Evolutionary conservation across 495 filamentous ascomycete species (phyloP).

Genomic region (Hypoxylon perforatum): DNA sequence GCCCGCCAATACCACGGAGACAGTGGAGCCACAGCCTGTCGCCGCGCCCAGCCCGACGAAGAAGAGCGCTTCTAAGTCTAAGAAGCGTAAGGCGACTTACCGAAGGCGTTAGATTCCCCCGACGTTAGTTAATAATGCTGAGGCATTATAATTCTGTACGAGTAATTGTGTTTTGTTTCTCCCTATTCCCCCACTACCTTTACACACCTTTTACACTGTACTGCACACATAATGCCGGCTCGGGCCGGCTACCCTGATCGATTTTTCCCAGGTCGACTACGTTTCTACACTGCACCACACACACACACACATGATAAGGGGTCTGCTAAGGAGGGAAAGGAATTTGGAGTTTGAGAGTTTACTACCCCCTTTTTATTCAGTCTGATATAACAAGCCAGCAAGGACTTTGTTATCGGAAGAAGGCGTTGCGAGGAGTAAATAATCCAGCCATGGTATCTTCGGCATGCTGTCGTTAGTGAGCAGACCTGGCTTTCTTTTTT

Average conservation of each 20-base stretch:
- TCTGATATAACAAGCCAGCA: no score
- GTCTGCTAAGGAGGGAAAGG: no score
- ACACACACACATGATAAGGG: no score
- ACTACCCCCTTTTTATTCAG: no score
- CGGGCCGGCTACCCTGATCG: conserved; percentile 16
- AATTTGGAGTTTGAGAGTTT: no score
- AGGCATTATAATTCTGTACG: conserved; percentile 24
- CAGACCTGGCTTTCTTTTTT: no score
- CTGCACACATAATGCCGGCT: conserved; percentile 17
- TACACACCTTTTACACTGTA: conserved; percentile 37
- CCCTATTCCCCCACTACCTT: conserved; percentile 9
- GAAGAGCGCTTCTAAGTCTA: conserved; percentile 44
- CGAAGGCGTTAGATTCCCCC: conserved; percentile 38
- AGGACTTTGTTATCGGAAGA: no score
- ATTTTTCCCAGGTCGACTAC: no score
- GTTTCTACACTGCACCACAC: no score
- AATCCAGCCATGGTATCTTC: no score
- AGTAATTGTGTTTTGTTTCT: conserved; percentile 21
- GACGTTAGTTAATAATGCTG: background rate
- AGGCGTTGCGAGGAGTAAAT: no score
- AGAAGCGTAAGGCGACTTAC: conserved; percentile 46
- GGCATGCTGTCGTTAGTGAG: no score
- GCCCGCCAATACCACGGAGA: conserved; percentile 43
- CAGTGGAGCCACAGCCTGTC: conserved; percentile 26
- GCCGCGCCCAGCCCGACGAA: conserved; percentile 31